Percentiles rank a stretch among this genome's conserved stretches.
phyloP scores from a whole-genome alignment of 2,329 filamentous ascomycete species.

The Colletotrichum sp. region DNA sequence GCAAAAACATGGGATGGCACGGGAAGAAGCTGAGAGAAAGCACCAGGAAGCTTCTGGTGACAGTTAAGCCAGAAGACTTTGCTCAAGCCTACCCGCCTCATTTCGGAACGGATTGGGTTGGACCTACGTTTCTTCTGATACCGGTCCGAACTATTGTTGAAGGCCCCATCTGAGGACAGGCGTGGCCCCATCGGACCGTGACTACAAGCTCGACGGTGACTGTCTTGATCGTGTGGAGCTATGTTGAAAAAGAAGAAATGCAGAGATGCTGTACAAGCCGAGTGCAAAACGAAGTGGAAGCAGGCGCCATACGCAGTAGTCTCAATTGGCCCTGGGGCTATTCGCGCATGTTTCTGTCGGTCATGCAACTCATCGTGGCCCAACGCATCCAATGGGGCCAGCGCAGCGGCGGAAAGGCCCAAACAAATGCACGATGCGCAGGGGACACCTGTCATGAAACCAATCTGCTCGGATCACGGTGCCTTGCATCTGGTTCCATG shows the following conservation, averaged over 20 bases:
- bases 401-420: not conserved
- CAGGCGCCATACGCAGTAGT: not conserved
- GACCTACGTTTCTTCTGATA: not conserved
- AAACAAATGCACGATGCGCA: constrained; percentile 14
- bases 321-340: not conserved
- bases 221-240: not conserved
- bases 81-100: not conserved
- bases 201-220: not conserved
- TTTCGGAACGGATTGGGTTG: not conserved
- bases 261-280: not conserved
- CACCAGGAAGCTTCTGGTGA: not conserved
- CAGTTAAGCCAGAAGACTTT: not conserved
- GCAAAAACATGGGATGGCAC: constrained; percentile 5
- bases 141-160: not conserved
- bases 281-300: not conserved
- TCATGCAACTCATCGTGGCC: constrained; percentile 4
- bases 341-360: not conserved
- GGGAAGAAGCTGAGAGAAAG: not conserved
- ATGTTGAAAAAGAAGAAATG: not conserved
- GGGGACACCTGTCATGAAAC: constrained; percentile 9
- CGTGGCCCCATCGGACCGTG: not conserved
- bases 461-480: not conserved
- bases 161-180: not conserved
- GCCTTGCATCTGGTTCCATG: constrained; percentile 4
- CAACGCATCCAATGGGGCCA: not conserved